These are phyloP conservation scores for Amauroascus verrucosus DNA, from an alignment of 2,329 filamentous ascomycete genomes.

Conservation along the genomic window DNA sequence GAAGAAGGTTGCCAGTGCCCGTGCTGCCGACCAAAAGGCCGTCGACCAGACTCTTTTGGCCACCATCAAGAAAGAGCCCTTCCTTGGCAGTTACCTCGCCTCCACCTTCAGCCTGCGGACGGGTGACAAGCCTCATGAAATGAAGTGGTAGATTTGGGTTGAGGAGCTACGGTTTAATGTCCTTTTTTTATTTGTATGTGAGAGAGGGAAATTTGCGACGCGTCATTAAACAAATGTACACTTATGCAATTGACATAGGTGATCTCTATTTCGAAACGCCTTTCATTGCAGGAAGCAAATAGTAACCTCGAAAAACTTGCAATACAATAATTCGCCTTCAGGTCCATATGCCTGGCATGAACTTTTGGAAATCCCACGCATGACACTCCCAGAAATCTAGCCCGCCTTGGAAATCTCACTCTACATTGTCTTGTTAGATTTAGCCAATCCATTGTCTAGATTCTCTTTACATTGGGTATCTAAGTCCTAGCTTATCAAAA, in stretches of 20 bases:
- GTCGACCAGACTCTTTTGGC: slow-evolving; percentile 92
- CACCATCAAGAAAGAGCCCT: slow-evolving; percentile 96
- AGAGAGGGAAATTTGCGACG: slow-evolving; percentile 13
- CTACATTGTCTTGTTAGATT: too few relatives aligned
- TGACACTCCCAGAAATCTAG: neutral
- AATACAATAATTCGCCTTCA: slow-evolving; percentile 13
- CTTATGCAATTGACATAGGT: slow-evolving; percentile 16
- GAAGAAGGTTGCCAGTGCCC: slow-evolving; percentile 88
- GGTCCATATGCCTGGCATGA: neutral
- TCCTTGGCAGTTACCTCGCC: slow-evolving; percentile 86
- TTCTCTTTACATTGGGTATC: neutral
- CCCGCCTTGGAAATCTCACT: too few relatives aligned
- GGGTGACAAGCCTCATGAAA: slow-evolving; percentile 99
- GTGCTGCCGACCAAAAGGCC: slow-evolving; percentile 95
- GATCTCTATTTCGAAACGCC: slow-evolving; percentile 9
- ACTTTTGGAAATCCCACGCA: neutral
- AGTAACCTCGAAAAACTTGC: slow-evolving; percentile 13
- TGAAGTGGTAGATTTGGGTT: slow-evolving; percentile 69
- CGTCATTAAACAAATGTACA: slow-evolving; percentile 13
- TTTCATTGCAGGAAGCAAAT: slow-evolving; percentile 10
- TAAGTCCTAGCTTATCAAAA: neutral
- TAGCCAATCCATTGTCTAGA: neutral
- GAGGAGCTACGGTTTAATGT: slow-evolving; percentile 10
- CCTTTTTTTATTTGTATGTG: slow-evolving; percentile 13
- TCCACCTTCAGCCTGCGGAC: slow-evolving; percentile 97